These are phyloP conservation scores for Funneliformis mosseae DNA, from an alignment of 192 early-diverging fungal genomes.

Conservation along the genomic window DNA sequence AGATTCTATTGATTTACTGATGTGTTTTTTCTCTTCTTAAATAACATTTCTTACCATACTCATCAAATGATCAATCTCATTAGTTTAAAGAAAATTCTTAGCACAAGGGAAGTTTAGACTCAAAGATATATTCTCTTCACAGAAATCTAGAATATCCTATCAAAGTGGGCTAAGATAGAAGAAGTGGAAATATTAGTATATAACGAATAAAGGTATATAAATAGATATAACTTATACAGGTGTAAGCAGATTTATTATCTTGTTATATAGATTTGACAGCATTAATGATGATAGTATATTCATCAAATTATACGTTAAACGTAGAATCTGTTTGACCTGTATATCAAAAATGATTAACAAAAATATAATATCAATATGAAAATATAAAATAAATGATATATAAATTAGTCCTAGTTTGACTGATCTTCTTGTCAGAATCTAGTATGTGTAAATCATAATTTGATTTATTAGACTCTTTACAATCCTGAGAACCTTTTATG, in stretches of 20 bases:
- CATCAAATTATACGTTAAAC: constrained; percentile 3
- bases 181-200: not conserved
- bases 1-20: constrained; percentile 25
- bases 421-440: too few species aligned
- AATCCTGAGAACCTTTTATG: not conserved
- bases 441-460: not conserved
- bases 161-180: constrained; percentile 28
- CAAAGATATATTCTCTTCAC: constrained; percentile 23
- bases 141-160: constrained; percentile 25
- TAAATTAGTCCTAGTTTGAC: too few species aligned
- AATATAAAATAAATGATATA: too few species aligned
- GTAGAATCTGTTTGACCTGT: not conserved
- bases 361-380: too few species aligned
- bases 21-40: not conserved
- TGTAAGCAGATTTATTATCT: constrained; percentile 20
- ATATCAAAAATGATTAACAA: too few species aligned
- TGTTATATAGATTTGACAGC: constrained; percentile 22
- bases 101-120: constrained; percentile 17
- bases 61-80: not conserved
- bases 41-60: not conserved
- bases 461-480: not conserved
- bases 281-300: constrained; percentile 22
- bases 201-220: constrained; percentile 5
- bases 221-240: constrained; percentile 22
- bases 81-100: constrained; percentile 15